Evolutionary conservation across 352 stramenopile genomes (phyloP).

Genomic region (Thalassiosira ordinaria): DNA sequence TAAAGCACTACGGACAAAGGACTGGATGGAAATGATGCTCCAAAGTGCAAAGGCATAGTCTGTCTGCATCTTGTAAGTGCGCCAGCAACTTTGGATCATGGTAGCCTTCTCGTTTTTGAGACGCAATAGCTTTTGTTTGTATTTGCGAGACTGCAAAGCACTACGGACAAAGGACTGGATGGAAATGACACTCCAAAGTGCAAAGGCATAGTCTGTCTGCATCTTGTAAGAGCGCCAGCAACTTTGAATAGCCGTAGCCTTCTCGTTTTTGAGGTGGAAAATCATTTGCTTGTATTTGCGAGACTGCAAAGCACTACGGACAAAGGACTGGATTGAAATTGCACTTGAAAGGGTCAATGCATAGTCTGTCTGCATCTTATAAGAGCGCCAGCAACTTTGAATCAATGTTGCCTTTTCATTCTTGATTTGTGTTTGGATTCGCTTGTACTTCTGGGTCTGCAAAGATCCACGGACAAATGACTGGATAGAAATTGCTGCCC

Average conservation of each 20-base stretch:
- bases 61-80: conserved; percentile 16
- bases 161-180: conserved; percentile 15
- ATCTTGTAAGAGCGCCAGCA: conserved; percentile 14
- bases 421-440: not conserved
- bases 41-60: not conserved
- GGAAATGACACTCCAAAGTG: not conserved
- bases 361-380: conserved; percentile 6
- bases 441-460: not conserved
- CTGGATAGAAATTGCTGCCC: not conserved
- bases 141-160: conserved; percentile 1
- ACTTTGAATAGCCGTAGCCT: conserved; percentile 20
- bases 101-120: conserved; percentile 4
- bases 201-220: conserved; percentile 10
- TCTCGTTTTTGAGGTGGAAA: not conserved
- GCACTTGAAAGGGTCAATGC: not conserved
- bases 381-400: conserved; percentile 13
- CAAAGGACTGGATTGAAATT: conserved; percentile 6
- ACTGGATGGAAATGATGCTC: conserved; percentile 1
- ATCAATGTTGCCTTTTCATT: conserved; percentile 25
- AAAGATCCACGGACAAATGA: not conserved
- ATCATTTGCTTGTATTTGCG: conserved; percentile 7
- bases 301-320: conserved; percentile 11
- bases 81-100: conserved; percentile 16
- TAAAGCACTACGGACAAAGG: not conserved
- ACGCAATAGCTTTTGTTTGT: not conserved